These are phyloP conservation scores for Amylocarpus encephaloides DNA, from an alignment of 2,329 filamentous ascomycete genomes.

Conservation along the genomic window DNA sequence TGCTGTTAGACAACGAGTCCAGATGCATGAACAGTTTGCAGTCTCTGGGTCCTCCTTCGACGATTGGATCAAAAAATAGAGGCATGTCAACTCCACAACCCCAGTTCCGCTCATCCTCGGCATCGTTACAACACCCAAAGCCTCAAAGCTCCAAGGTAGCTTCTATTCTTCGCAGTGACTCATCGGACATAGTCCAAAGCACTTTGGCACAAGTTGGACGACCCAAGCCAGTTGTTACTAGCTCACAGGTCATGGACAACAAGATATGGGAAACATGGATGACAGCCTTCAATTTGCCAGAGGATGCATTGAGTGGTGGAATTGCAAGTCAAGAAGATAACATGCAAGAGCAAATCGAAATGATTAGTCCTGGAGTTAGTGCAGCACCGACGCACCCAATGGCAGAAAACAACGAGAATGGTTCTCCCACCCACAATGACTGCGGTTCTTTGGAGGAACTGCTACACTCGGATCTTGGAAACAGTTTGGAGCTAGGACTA, in stretches of 20 bases:
- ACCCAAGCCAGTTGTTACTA: constrained; percentile 11
- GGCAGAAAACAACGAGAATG: not conserved
- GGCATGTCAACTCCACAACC: not conserved
- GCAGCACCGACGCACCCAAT: not conserved
- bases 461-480: not conserved
- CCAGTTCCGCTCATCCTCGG: constrained; percentile 16
- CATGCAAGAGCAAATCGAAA: not conserved
- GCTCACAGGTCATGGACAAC: constrained; percentile 24
- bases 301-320: not conserved
- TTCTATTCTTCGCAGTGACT: constrained; percentile 16
- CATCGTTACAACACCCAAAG: constrained; percentile 23
- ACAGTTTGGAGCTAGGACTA: not conserved
- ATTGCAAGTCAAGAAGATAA: not conserved
- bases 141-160: constrained; percentile 23
- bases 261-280: constrained; percentile 29
- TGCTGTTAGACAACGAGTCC: constrained; percentile 26
- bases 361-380: constrained; percentile 25
- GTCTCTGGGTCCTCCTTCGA: not conserved
- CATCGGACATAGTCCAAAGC: constrained; percentile 19
- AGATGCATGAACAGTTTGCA: not conserved
- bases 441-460: not conserved
- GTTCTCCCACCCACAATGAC: not conserved
- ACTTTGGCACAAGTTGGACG: constrained; percentile 23
- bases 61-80: not conserved
- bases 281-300: constrained; percentile 3